Base-by-base conservation (phyloP, 805 yeast genomes). In the Candida namnaoensis region DNA sequence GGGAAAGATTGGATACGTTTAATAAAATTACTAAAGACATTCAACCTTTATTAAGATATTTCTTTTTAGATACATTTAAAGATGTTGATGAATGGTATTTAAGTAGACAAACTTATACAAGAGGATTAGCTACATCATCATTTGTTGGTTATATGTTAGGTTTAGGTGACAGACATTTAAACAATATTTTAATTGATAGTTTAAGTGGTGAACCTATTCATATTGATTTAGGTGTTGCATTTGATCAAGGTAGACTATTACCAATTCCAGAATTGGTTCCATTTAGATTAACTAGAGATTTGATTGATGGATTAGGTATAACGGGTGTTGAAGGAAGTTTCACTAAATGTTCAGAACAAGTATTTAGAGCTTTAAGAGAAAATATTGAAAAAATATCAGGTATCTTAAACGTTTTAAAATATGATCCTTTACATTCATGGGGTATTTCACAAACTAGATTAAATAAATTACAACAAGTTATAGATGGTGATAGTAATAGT, bases 351-450 rank as follows among this genome's bases (percentile, higher is more conserved):
- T 81, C 95, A 50, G 95, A 86, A 53, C 76, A 77, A 44, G 84
- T 86, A 0, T 74, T 85, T 44, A 60, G 74, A 23, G 86, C 84
- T 2, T 61, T 93, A 37, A 65, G 95, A 42, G 61, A 61, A 1
- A 81, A 88, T 52, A 67, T 68, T 32, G 85, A 79, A 27, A 80
- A 80, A 48, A 86, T 95, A 27, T 61, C 81, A 58, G 82, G 93
- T 28, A 85, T 93, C 30, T 63, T 93, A 42, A 91, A 90, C 52
- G 95, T 91, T 5, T 62, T 93, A 47, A 71, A 82, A 51, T 88
- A 93, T 73, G 99, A 93, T 68, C 97, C 99, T 0, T 69, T 93
- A 42, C 90, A 91, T 54, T 74, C 87, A 1, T 93, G 99, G 98
- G 78, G 85, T 0, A 67, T 88, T 38, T 85, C 96, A 1, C 95